Evolutionary conservation across 306 rosid genomes (phyloP).

Genomic region (Glycine latifolia): DNA sequence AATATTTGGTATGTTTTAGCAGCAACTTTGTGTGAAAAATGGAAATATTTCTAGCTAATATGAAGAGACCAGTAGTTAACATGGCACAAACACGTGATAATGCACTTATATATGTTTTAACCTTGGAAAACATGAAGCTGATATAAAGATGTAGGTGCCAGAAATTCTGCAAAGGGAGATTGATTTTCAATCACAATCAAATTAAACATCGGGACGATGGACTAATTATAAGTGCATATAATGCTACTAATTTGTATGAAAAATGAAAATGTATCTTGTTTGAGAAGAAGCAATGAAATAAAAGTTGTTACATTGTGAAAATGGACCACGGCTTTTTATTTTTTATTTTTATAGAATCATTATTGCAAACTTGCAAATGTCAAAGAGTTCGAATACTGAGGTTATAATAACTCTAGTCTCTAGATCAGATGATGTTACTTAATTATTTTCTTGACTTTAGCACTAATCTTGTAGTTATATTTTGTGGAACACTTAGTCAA

Average conservation of each 20-base stretch:
- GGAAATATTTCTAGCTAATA: neutral
- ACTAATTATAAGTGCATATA: neutral
- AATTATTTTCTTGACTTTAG: no score
- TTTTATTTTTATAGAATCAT: neutral
- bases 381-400: no score
- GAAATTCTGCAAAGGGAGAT: neutral
- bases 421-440: no score
- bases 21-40: neutral
- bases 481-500: neutral
- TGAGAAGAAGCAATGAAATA: neutral
- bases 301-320: neutral
- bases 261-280: neutral
- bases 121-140: neutral
- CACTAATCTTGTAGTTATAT: no score
- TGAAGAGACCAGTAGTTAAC: no score
- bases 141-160: neutral
- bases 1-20: neutral
- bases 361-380: no score
- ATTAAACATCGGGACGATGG: constrained; percentile 29
- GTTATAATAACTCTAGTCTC: no score
- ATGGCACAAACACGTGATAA: neutral
- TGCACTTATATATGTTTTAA: neutral
- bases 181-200: neutral
- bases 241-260: neutral
- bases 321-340: neutral